phyloP scores from a whole-genome alignment of 805 yeast species.

The Kazachstania viticola region DNA sequence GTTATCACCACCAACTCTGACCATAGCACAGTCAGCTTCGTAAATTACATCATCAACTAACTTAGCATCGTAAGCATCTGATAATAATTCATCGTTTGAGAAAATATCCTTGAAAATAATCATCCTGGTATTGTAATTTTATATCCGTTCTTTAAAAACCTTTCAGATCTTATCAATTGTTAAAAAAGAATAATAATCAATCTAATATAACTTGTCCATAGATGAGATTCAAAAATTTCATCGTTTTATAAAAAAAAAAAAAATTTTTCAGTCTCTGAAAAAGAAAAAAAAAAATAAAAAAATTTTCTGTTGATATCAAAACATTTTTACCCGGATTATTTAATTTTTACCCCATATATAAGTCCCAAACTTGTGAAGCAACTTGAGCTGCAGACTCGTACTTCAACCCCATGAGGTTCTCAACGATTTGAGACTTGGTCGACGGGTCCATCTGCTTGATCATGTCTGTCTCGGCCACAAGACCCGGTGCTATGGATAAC shows the following conservation, averaged over 20 bases:
- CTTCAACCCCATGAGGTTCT: constrained; percentile 2
- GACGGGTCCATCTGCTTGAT: constrained; percentile 5
- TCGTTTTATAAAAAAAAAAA: too few relatives aligned
- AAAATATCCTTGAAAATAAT: constrained; percentile 58
- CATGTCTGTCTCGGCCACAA: constrained; percentile 23
- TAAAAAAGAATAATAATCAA: background rate
- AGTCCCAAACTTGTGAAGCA: constrained; percentile 13
- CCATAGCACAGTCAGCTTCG: constrained; percentile 95
- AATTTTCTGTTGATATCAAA: too few relatives aligned
- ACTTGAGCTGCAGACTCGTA: constrained; percentile 6
- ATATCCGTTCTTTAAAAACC: background rate
- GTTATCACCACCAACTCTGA: constrained; percentile 81
- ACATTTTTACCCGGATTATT: too few relatives aligned
- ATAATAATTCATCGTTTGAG: constrained; percentile 91
- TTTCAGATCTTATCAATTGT: too few relatives aligned
- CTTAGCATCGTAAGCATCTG: constrained; percentile 90
- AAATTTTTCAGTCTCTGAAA: too few relatives aligned
- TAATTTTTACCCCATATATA: too few relatives aligned
- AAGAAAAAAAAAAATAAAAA: too few relatives aligned
- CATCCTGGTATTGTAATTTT: constrained; percentile 11
- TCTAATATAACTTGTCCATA: too few relatives aligned
- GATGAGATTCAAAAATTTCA: too few relatives aligned
- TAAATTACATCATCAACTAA: constrained; percentile 82
- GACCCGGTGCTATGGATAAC: constrained; percentile 12
- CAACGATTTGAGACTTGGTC: constrained; percentile 4